Base-by-base conservation (phyloP, 2,329 filamentous ascomycete genomes). In the Moelleriella libera region DNA sequence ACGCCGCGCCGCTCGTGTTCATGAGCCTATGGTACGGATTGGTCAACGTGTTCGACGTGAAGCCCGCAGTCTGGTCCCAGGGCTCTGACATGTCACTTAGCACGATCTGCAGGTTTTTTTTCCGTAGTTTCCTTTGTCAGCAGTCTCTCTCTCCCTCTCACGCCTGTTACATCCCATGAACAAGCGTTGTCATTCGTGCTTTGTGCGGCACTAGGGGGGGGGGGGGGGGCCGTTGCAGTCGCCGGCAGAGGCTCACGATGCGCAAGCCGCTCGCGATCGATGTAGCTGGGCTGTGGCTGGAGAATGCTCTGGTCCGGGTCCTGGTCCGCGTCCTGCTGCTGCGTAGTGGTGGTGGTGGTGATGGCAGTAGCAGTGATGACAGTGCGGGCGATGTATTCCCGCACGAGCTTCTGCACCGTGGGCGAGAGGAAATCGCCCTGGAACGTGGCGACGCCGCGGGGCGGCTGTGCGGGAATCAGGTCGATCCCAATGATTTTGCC, bases 71-170 rank as follows among this genome's bases (percentile, higher is more conserved):
- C 71, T 86, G 85, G 58, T 80, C 74, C 88, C 88, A 96, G 83
- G 92, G 89, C 75, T 76, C 90, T 79, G 82, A 98, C 92, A 98
- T 98, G 77, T 98, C 92, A 80, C 88, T 95, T 62, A 98, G 72
- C 62, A 98, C 87, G 61, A 98, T 79, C 75, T 80, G 6, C 10
- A 2, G 11, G 40, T 21, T 21, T 21, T 21, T 21, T 21, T 21
- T 21, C 21, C 21, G 3, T 21, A 3, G 21, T 21, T 21, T 3
- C 21, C 21, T 21, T 21, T 21, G 21, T 21, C 21, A 21, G 21
- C 21, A 21, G 21, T 21, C 21, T 21, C 21, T 21, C 21, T 21
- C 21, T 21, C 21, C 21, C 21, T 21, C 21, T 21, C 21, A 21
- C 21, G 21, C 21, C 21, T 21, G 21, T 21, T 21, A 21, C 3